Evolutionary conservation across 441 rosid species (phyloP).

Genomic region (Dalechampia spathulata): DNA sequence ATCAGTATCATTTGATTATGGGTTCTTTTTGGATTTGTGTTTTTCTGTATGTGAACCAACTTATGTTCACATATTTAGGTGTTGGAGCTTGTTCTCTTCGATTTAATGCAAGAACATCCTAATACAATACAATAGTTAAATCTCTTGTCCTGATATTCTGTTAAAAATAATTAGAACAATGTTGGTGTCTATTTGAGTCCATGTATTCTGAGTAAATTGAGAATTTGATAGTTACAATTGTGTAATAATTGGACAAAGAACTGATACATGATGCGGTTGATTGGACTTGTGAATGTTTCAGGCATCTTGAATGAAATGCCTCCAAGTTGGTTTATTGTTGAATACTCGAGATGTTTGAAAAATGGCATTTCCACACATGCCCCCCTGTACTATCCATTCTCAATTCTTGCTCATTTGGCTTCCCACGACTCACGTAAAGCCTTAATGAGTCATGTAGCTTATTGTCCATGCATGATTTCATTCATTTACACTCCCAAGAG

Average conservation of each 20-base stretch:
- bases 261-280: background rate
- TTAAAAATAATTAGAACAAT: background rate
- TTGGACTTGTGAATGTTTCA: too few species aligned
- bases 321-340: background rate
- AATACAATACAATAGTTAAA: too few species aligned
- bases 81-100: slow-evolving; percentile 71
- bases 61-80: slow-evolving; percentile 35
- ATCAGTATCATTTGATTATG: background rate
- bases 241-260: background rate
- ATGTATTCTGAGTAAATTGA: background rate
- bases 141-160: slow-evolving; percentile 46
- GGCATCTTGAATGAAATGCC: background rate
- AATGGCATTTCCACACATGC: too few species aligned
- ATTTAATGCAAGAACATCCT: slow-evolving; percentile 60
- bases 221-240: background rate
- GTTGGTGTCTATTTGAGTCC: too few species aligned
- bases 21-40: background rate
- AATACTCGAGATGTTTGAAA: too few species aligned
- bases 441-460: too few species aligned
- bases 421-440: too few species aligned
- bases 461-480: too few species aligned
- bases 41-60: slow-evolving; percentile 36
- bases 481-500: too few species aligned
- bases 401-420: too few species aligned
- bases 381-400: too few species aligned